Base-by-base conservation (phyloP, 2,329 filamentous ascomycete species). In the Cucurbitaria berberidis region DNA sequence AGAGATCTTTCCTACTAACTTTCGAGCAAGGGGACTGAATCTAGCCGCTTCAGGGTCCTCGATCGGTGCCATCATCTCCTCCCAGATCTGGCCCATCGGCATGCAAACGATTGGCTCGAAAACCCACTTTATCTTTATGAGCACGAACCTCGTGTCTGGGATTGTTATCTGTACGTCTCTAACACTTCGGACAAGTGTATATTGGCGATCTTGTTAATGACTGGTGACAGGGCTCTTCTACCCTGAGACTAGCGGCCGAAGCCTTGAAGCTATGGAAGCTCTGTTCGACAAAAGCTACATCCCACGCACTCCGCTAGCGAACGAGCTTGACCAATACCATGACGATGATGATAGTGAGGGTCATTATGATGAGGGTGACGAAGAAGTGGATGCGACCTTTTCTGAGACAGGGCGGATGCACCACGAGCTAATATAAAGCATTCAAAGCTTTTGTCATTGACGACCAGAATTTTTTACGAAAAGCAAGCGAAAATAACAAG, bases 241-340 rank as follows among this genome's bases (percentile, higher is more conserved):
- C 67, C 83, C 83, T 0, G 83, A 85, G 66, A 85, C 82, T 5
- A 82, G 81, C 22, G 78, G 78, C 41, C 78, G 56, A 27, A 70
- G 69, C 29, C 62, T 89, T 26, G 87, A 89, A 70, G 86, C 89
- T 67, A 87, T 89, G 75, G 87, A 89, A 66, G 78, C 82, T 45
- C 84, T 89, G 59, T 87, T 88, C 77, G 77, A 76, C 41, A 53
- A 55, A 9, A 35, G 55, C 19, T 60, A 55, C 26, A 36, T 45
- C 9, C 29, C 49, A 0, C 41, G 40, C 1, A 26, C 42, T 4
- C 49, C 80, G 80, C 53, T 79, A 74, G 7, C 66, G 57, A 36
- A 22, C 13, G 44, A 66, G 55, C 29, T 35, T 24, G 55, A 54
- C 7, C 18, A 41, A 24, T 58, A 53, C 35, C 30, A 53, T 10